phyloP scores from a whole-genome alignment of 208 protist genomes.

The Trypanosoma conorhini region DNA sequence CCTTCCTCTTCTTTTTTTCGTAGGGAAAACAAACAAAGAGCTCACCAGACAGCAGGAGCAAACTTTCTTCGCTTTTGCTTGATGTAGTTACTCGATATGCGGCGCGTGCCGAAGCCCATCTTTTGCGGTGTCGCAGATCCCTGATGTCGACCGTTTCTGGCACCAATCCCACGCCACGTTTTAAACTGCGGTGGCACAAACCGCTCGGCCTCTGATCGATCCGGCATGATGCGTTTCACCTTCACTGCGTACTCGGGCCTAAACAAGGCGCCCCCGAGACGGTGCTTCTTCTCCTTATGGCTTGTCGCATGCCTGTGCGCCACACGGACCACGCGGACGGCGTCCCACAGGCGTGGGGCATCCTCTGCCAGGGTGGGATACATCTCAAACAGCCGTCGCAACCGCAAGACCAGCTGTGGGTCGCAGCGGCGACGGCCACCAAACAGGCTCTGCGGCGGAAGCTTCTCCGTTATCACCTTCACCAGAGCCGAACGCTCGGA shows the following conservation, averaged over 20 bases:
- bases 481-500: conserved; percentile 19
- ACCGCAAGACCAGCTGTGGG: conserved; percentile 47
- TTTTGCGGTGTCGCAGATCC: conserved; percentile 29
- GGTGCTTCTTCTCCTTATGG: conserved; percentile 14
- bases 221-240: conserved; percentile 42
- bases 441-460: conserved; percentile 6
- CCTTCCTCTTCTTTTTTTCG: conserved; percentile 5
- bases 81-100: conserved; percentile 83
- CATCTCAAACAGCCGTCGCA: conserved; percentile 73
- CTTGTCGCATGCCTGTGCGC: conserved; percentile 40
- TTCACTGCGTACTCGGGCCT: conserved; percentile 52
- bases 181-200: conserved; percentile 81
- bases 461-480: conserved; percentile 20
- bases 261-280: conserved; percentile 44
- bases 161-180: conserved; percentile 48
- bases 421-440: conserved; percentile 18
- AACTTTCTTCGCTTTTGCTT: conserved; percentile 59
- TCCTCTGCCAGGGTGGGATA: conserved; percentile 31
- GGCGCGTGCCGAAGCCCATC: conserved; percentile 66
- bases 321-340: conserved; percentile 53
- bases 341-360: conserved; percentile 71
- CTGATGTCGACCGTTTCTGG: conserved; percentile 30
- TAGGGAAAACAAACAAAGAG: not conserved
- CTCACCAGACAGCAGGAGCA: conserved; percentile 22
- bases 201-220: conserved; percentile 53